A percentile compares a stretch with the other conserved stretches of the same genome.
Evolutionary conservation across 352 stramenopile genomes (phyloP).

Genomic region (Pythium insidiosum): DNA sequence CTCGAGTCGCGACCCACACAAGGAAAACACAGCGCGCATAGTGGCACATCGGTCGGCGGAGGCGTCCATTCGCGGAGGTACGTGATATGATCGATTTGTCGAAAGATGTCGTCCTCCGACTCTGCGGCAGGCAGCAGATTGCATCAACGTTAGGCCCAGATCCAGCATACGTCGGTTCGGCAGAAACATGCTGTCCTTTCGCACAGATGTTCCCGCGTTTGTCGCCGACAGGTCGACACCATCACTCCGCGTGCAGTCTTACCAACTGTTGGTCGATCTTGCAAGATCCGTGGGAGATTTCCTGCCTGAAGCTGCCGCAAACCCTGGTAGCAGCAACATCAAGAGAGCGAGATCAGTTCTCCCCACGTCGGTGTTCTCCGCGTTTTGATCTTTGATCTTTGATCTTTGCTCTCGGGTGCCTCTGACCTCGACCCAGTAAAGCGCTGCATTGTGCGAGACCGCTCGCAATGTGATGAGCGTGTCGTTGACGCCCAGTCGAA

Average conservation of each 20-base stretch:
- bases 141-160: background rate
- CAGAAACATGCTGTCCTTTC: no score
- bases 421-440: slow-evolving; percentile 62
- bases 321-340: no score
- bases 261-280: slow-evolving; percentile 42
- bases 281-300: slow-evolving; percentile 28
- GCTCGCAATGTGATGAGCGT: slow-evolving; percentile 59
- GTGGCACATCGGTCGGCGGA: slow-evolving; percentile 20
- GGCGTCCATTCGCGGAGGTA: slow-evolving; percentile 43
- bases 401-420: background rate
- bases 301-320: slow-evolving; percentile 41
- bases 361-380: slow-evolving; percentile 1
- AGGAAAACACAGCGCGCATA: no score
- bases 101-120: slow-evolving; percentile 67
- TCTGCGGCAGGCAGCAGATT: slow-evolving; percentile 25
- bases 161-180: no score
- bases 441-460: slow-evolving; percentile 50
- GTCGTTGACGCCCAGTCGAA: slow-evolving; percentile 57
- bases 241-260: background rate
- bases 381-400: background rate
- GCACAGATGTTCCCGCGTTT: background rate
- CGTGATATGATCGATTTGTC: slow-evolving; percentile 59
- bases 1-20: no score
- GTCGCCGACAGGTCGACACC: background rate
- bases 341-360: no score